These are phyloP conservation scores for Basipetospora chlamydospora DNA, from an alignment of 2,329 filamentous ascomycete species.

Conservation along the genomic window DNA sequence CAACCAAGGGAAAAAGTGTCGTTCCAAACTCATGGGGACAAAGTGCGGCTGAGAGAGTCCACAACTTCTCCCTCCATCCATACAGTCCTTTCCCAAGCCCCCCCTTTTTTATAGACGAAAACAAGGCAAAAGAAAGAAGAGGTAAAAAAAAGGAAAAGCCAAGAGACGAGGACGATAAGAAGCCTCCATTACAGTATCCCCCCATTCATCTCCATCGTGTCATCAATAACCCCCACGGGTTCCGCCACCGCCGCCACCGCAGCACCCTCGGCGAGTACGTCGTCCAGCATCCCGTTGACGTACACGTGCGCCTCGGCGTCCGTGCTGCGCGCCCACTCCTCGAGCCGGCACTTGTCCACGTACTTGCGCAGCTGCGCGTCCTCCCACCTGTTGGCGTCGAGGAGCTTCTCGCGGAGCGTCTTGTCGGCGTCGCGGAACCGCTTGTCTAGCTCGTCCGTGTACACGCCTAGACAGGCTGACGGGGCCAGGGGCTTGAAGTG, in stretches of 20 bases:
- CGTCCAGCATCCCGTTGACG: conserved; percentile 18
- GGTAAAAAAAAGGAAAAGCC: too few species aligned
- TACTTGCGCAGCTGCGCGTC: conserved; percentile 49
- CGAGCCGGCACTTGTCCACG: conserved; percentile 53
- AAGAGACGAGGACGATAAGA: too few species aligned
- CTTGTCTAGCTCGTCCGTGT: conserved; percentile 44
- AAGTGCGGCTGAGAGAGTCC: too few species aligned
- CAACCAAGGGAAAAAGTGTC: too few species aligned
- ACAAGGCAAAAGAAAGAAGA: too few species aligned
- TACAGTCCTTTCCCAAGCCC: too few species aligned
- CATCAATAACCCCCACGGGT: background rate
- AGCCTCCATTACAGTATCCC: too few species aligned
- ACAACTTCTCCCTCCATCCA: too few species aligned
- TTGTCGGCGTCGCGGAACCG: conserved; percentile 46
- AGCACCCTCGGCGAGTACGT: conserved; percentile 8
- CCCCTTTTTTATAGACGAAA: too few species aligned
- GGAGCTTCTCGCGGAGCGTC: conserved; percentile 49
- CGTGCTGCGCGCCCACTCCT: conserved; percentile 44
- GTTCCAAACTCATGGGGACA: too few species aligned
- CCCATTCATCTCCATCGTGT: too few species aligned
- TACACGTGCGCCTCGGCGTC: conserved; percentile 22
- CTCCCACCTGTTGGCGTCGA: conserved; percentile 59
- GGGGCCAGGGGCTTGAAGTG: conserved; percentile 33
- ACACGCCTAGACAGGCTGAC: conserved; percentile 42
- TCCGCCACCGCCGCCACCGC: conserved; percentile 3